These are phyloP conservation scores for Vitrella brassicaformis DNA, from an alignment of 73 alveolate species.

Conservation along the genomic window DNA sequence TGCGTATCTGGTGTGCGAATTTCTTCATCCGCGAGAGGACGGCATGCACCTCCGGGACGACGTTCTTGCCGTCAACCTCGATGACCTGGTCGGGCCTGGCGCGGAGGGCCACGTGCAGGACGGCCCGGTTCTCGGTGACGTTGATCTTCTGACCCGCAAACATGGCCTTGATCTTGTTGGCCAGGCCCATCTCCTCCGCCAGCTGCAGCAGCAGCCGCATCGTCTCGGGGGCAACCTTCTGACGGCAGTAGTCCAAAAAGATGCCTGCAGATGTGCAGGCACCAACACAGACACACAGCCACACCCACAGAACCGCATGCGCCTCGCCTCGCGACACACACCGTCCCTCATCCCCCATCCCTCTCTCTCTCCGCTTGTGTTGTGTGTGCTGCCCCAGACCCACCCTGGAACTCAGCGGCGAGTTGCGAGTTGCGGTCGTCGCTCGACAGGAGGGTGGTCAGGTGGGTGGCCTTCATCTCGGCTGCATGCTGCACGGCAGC, in stretches of 20 bases:
- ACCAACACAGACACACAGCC: background rate
- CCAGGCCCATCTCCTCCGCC: background rate
- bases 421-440: background rate
- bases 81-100: conserved; percentile 10
- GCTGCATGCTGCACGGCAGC: background rate
- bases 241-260: conserved; percentile 25
- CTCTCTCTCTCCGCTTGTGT: background rate
- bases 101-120: conserved; percentile 74
- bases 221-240: conserved; percentile 9
- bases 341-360: background rate
- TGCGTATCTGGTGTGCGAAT: background rate
- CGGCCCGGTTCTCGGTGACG: conserved; percentile 71
- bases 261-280: conserved; percentile 6
- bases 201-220: background rate
- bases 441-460: background rate
- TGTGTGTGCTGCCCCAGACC: background rate
- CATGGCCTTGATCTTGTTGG: conserved; percentile 29
- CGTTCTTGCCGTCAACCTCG: conserved; percentile 35
- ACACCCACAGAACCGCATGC: too few relatives aligned
- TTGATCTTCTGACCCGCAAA: conserved; percentile 59
- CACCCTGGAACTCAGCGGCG: background rate
- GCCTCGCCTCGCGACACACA: too few relatives aligned
- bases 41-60: background rate
- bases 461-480: background rate
- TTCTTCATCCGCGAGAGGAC: background rate